Evolutionary conservation across 1,284 basidiomycete genomes (phyloP), one percentile per base, ranked within the genome.

Genomic region (Phlebopus sp.): DNA sequence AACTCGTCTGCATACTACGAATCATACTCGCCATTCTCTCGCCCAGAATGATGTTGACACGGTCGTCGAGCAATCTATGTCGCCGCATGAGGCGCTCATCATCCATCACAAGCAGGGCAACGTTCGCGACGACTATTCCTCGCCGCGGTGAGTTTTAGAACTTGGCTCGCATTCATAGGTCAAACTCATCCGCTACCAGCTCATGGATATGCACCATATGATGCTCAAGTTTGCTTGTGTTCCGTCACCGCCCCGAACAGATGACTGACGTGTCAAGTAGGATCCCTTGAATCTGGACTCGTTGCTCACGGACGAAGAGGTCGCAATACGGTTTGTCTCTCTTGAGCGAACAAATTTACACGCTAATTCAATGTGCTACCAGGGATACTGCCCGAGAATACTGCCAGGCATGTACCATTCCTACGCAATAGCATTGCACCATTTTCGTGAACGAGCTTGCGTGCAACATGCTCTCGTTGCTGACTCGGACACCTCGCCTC

Each of bases 291-390:
- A 79, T 58, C 62, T 91, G 37, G 84, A 89, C 51, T 82, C 83
- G 0, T 73, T 92, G 37, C 73, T 98, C 42, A 92, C 90, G 0
- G 92, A 95, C 37, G 95, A 97, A 42, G 95, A 98, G 70, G 76
- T 82, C 50, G 90, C 91, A 5, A 89, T 97, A 60, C 81, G 90
- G 92, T 91, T 52, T 42, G 79, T 63, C 7, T 32, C 9, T 29
- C 18, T 13, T 30, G 32, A 1, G 6, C n/a, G 14, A 18, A n/a
- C 18, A 11, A 30, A 18, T 5, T 18, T 35, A 14, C 45, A 35
- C 37, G 29, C 17, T 37, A 38, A 32, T 44, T 49, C 42, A 51
- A n/a, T 30, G 36, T 40, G 15, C 43, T 15, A 18, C 1, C 37
- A 92, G 91, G 25, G 89, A 97, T 59, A 90, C 89, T 6, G 89